Percentiles rank a stretch among this genome's conserved stretches.
Conservation (phyloP, 1,284 basidiomycete species). For the Rhodotorula sp. region DNA sequence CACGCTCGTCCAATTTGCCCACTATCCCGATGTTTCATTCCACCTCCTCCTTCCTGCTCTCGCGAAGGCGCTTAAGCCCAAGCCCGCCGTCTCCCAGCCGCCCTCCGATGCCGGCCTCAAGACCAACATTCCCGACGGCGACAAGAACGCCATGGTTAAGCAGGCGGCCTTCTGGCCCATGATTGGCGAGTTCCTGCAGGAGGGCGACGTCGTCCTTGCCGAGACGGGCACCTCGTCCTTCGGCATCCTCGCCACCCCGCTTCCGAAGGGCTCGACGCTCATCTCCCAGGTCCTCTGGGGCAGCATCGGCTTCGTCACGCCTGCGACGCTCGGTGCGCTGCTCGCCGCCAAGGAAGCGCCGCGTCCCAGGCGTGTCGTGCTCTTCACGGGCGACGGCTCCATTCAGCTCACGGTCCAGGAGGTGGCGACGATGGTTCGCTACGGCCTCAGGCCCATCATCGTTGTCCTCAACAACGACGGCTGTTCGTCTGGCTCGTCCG, state of each 20-base stretch:
- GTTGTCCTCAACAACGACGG: conserved; percentile 89
- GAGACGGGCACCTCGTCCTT: conserved; percentile 74
- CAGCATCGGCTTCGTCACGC: conserved; percentile 82
- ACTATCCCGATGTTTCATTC: conserved; percentile 37
- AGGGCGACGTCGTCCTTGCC: conserved; percentile 66
- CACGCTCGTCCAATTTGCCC: conserved; percentile 51
- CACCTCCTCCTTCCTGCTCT: conserved; percentile 52
- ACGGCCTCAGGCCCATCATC: conserved; percentile 70
- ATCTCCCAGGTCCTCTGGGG: conserved; percentile 80
- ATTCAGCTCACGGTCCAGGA: conserved; percentile 58
- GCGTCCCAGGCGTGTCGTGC: conserved; percentile 62
- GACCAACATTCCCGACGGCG: conserved; percentile 29
- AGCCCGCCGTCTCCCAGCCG: conserved; percentile 1
- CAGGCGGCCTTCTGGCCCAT: conserved; percentile 81
- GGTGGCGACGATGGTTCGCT: conserved; percentile 70
- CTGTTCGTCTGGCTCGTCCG: conserved; percentile 47
- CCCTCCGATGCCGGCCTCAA: conserved; percentile 55
- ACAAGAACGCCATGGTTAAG: conserved; percentile 34
- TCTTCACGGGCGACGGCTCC: conserved; percentile 79
- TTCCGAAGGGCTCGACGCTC: conserved; percentile 68
- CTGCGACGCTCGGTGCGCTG: conserved; percentile 66
- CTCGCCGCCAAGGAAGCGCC: conserved; percentile 71
- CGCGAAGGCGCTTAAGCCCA: conserved; percentile 54
- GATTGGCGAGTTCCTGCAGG: conserved; percentile 72
- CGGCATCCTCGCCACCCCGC: conserved; percentile 71